phyloP scores from a whole-genome alignment of 2,329 filamentous ascomycete species.

The Aspergillus awamori region DNA sequence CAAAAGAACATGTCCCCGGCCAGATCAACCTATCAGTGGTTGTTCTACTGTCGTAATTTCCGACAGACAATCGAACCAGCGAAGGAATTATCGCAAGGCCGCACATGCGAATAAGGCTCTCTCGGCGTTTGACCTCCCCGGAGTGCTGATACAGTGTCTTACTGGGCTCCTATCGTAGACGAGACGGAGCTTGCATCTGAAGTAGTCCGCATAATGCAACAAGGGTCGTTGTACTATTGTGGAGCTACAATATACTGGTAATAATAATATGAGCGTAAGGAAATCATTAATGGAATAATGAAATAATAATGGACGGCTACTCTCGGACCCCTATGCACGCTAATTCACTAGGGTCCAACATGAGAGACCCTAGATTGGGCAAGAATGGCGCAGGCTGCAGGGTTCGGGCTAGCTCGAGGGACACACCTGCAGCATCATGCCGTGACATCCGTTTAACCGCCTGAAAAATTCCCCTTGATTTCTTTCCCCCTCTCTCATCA shows the following conservation, averaged over 20 bases:
- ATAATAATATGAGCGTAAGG: not conserved
- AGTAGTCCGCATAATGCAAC: not conserved
- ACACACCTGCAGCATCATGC: not conserved
- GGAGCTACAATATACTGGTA: not conserved
- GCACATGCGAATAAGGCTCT: not conserved
- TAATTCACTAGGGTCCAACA: not conserved
- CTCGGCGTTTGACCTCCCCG: not conserved
- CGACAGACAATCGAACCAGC: not conserved
- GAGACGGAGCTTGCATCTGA: not conserved
- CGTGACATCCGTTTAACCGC: not conserved
- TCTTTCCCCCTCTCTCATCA: no score
- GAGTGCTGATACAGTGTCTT: not conserved
- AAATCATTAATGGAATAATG: not conserved
- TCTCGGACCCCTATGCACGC: not conserved
- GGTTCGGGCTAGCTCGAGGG: not conserved
- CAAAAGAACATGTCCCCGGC: not conserved
- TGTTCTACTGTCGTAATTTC: not conserved
- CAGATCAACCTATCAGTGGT: not conserved
- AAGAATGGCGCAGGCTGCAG: not conserved
- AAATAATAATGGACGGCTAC: not conserved
- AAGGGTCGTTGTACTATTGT: not conserved
- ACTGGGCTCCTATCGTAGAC: not conserved
- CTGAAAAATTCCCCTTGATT: not conserved
- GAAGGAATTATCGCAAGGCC: not conserved
- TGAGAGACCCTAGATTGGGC: not conserved